These are phyloP conservation scores for Sanghuangporus weigelae DNA, from an alignment of 1,284 basidiomycete species.

Conservation along the genomic window DNA sequence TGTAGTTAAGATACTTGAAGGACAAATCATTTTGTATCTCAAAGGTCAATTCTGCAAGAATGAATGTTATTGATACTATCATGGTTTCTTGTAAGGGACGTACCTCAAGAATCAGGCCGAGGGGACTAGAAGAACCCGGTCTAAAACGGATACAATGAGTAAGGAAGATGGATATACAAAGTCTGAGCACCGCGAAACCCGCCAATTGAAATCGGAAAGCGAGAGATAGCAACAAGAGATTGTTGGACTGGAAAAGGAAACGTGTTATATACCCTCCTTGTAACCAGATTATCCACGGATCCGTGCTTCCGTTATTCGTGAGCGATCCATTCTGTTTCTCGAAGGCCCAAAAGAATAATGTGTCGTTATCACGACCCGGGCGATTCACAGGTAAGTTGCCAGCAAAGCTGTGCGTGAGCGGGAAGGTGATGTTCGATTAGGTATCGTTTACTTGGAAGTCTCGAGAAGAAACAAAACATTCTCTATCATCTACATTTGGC, in stretches of 20 bases:
- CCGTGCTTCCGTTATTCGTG: conserved; percentile 33
- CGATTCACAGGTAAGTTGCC: conserved; percentile 65
- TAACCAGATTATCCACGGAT: conserved; percentile 72
- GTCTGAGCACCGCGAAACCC: background rate
- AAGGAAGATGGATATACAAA: background rate
- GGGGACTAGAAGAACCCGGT: conserved; percentile 64
- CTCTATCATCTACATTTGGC: background rate
- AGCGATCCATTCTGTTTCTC: conserved; percentile 58
- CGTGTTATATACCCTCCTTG: conserved; percentile 50
- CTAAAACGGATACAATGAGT: conserved; percentile 28
- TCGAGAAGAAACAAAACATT: background rate
- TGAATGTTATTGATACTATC: background rate
- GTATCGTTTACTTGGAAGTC: conserved; percentile 45
- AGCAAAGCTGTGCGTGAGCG: conserved; percentile 51
- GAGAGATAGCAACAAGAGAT: too few relatives aligned
- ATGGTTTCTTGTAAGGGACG: background rate
- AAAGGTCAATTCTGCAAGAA: conserved; percentile 55
- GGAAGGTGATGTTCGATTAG: conserved; percentile 61
- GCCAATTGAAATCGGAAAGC: background rate
- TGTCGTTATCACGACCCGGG: conserved; percentile 60
- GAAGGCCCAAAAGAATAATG: conserved; percentile 68
- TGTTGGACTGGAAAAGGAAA: background rate
- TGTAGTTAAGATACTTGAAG: conserved; percentile 43
- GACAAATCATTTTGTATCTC: conserved; percentile 45
- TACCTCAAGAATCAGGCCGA: conserved; percentile 52